Evolutionary conservation across 352 stramenopile species (phyloP).

Genomic region (Phytopythium oedochilum): DNA sequence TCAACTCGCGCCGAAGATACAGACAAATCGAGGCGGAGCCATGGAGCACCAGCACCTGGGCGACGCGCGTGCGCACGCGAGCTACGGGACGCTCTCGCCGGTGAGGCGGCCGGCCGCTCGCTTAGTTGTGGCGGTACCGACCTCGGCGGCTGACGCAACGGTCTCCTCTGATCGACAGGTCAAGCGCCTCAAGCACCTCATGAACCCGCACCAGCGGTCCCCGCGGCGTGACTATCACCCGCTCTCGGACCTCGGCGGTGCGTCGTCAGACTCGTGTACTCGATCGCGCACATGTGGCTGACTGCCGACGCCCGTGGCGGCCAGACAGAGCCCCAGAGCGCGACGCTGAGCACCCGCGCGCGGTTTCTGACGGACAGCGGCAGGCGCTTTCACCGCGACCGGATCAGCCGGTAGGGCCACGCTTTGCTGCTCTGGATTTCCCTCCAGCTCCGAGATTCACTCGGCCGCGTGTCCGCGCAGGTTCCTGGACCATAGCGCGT

Average conservation of each 20-base stretch:
- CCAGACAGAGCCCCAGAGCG: constrained; percentile 27
- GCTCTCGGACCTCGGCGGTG: background rate
- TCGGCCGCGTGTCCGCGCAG: constrained; percentile 20
- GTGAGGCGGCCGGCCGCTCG: no score
- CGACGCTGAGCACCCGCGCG: constrained; percentile 22
- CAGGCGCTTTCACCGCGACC: constrained; percentile 25
- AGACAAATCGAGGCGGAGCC: no score
- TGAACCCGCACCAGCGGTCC: constrained; percentile 5
- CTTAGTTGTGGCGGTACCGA: no score
- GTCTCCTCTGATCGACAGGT: constrained; percentile 1
- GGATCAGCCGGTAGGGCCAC: constrained; percentile 31
- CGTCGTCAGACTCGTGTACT: no score
- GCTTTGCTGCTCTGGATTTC: no score
- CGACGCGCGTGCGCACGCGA: background rate
- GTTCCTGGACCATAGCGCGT: constrained; percentile 73
- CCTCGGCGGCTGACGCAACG: no score
- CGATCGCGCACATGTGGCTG: background rate
- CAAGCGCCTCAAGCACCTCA: constrained; percentile 17
- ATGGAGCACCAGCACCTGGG: constrained; percentile 2
- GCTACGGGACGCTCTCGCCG: background rate
- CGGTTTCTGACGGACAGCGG: constrained; percentile 20
- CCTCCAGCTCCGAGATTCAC: no score
- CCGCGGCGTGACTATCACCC: constrained; percentile 1
- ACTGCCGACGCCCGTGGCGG: no score
- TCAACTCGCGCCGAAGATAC: no score